Percentiles rank a stretch among this genome's conserved stretches.
phyloP scores from a whole-genome alignment of 208 protist genomes.

The Leishmania turanica region DNA sequence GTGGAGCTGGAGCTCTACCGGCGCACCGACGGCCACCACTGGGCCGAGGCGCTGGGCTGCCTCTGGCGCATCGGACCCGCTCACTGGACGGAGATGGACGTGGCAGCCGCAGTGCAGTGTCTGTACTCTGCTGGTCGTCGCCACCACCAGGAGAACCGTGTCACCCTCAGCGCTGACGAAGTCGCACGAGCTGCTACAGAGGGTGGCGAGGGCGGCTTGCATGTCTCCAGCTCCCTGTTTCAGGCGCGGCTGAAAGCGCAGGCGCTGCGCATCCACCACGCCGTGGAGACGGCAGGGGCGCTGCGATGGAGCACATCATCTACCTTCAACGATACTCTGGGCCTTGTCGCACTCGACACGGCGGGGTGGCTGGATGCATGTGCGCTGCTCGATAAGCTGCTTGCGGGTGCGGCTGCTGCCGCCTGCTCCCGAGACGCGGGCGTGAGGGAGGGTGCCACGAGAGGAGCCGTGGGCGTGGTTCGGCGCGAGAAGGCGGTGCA shows the following conservation, averaged over 20 bases:
- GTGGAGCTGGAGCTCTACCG: slow-evolving; percentile 51
- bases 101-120: slow-evolving; percentile 43
- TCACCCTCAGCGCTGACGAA: background rate
- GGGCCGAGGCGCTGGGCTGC: slow-evolving; percentile 37
- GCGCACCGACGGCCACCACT: slow-evolving; percentile 30
- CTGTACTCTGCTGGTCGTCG: slow-evolving; percentile 44
- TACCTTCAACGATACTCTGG: slow-evolving; percentile 66
- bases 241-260: slow-evolving; percentile 22
- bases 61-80: slow-evolving; percentile 34
- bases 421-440: background rate
- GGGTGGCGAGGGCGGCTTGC: background rate
- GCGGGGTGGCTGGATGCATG: slow-evolving; percentile 50
- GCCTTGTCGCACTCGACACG: slow-evolving; percentile 34
- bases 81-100: slow-evolving; percentile 72
- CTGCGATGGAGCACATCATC: slow-evolving; percentile 47
- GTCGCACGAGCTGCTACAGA: background rate
- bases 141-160: background rate
- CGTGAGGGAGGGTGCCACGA: background rate
- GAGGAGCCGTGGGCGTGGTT: background rate
- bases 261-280: slow-evolving; percentile 19
- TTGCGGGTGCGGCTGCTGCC: slow-evolving; percentile 2
- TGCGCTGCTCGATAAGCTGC: slow-evolving; percentile 43
- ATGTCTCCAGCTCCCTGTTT: background rate
- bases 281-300: slow-evolving; percentile 12
- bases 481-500: background rate